phyloP scores from a whole-genome alignment of 208 protist species.

The Trypanosomatidae sp. region DNA sequence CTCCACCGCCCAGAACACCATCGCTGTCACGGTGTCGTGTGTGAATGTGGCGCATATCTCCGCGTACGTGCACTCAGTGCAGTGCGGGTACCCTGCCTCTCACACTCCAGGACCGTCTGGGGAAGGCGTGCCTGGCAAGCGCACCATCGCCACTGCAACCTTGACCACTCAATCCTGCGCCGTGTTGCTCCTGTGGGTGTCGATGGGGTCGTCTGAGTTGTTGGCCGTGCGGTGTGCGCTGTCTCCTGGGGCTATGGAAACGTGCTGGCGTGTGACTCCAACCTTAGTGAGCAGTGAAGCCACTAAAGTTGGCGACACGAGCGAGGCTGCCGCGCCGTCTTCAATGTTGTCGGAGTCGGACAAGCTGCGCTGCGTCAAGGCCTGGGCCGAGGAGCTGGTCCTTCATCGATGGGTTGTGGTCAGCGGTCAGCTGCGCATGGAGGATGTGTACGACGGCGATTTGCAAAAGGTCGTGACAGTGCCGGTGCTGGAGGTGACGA shows the following conservation, averaged over 20 bases:
- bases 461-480: slow-evolving; percentile 39
- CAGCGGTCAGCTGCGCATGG: slow-evolving; percentile 51
- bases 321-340: not conserved
- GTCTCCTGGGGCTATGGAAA: slow-evolving; percentile 16
- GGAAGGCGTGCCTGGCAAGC: slow-evolving; percentile 1
- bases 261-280: slow-evolving; percentile 9
- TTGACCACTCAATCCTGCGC: not conserved
- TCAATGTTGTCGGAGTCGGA: not conserved
- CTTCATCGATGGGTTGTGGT: slow-evolving; percentile 37
- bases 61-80: slow-evolving; percentile 42
- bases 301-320: not conserved
- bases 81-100: slow-evolving; percentile 29
- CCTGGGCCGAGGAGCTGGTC: slow-evolving; percentile 17
- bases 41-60: slow-evolving; percentile 56
- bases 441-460: slow-evolving; percentile 46
- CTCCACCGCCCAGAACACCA: not conserved
- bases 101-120: slow-evolving; percentile 12
- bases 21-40: slow-evolving; percentile 5
- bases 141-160: slow-evolving; percentile 8
- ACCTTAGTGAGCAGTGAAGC: not conserved
- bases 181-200: slow-evolving; percentile 48
- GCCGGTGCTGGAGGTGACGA: slow-evolving; percentile 39
- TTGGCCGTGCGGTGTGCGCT: slow-evolving; percentile 46
- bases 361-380: slow-evolving; percentile 19
- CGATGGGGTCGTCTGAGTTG: slow-evolving; percentile 19